Evolutionary conservation across 257 asterid species (phyloP), one percentile per base, ranked within the genome.

Genomic region (Solanum bulbocastanum): DNA sequence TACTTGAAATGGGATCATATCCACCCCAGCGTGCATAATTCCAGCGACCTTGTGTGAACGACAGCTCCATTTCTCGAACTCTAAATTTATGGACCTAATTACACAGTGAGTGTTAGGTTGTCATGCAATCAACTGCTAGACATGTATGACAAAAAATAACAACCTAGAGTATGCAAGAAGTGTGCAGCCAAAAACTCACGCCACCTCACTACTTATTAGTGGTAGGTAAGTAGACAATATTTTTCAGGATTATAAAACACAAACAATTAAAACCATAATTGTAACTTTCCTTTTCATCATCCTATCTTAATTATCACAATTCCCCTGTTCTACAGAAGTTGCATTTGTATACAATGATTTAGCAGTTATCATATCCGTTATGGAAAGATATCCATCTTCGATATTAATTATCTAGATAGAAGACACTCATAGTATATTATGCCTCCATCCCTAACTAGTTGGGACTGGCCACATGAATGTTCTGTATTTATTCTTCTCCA

Each of bases 31-130:
- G 93, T 88, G 94, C 97, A 87, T 97, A 97, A 89, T 95, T 97
- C 99, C 99, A 97, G 44, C 98, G 97, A 52, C 99, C 99, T 92
- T 96, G 99, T 22, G 99, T 95, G 91, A 95, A 97, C 25, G 99
- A 96, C 81, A 97, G 91, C 93, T 96, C 99, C 99, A 97, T 92
- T 89, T 97, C 98, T 86, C 93, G 95, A 49, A 97, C 85, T 89
- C 87, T 94, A 89, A 94, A 96, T 92, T 96, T 97, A 89, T 94
- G 98, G 71, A 93, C 96, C 99, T 97, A 93, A 88, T 91, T 52
- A 22, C 83, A 90, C 90, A 91, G 83, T n/a, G 52, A 87, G 36
- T 65, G 23, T 15, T 42, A 44, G 60, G 12, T 10, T 88, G 79
- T 60, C 85, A 66, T 20, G 56, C 37, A 32, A 36, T 69, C 62